Evolutionary conservation across 208 protist genomes (phyloP), one percentile per base, ranked within the genome.

Genomic region (Entamoeba invadens): DNA sequence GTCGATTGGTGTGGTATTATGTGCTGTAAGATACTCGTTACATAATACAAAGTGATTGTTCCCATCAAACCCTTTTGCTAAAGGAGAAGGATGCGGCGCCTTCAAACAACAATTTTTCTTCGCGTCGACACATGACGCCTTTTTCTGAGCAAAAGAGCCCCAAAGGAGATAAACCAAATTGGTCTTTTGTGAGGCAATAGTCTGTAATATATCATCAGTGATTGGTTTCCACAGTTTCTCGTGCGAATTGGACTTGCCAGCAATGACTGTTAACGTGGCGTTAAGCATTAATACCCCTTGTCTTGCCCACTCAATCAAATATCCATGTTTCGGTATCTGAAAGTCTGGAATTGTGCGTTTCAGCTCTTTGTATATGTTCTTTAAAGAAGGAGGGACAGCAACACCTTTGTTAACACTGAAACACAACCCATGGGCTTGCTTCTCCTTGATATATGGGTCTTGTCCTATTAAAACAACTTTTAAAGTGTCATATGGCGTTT

Each of bases 211-310:
- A 42, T 94, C 97, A 94, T 98, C 97, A 21, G 98, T 99, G 96
- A 99, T 99, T 21, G 46, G 35, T 92, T 97, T 92, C 98, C 98
- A 99, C 42, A 98, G 98, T 45, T 97, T 96, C 35, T 96, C 94
- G 96, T 99, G 98, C 21, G 96, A 98, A 94, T 98, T 99, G 31
- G 98, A 96, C 72, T 97, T 95, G 92, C 97, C 94, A 10, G 95
- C 96, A 94, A 97, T 96, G 0, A 99, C 98, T 2, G 98, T 99
- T 42, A 99, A 96, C 0, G 97, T 97, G 1, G 98, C 97, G 94
- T 99, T 99, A 4, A 99, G 95, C 94, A 99, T 96, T 50, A 99
- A 96, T 45, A 99, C 97, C 38, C 98, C 98, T 95, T 99, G 98
- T 92, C 97, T 95, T 2, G 98, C 97, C 98, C 98, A 99, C 93